Percentiles rank a stretch among this genome's conserved stretches.
Evolutionary conservation across 2,329 filamentous ascomycete species (phyloP).

Genomic region (Fusarium austroafricanum): DNA sequence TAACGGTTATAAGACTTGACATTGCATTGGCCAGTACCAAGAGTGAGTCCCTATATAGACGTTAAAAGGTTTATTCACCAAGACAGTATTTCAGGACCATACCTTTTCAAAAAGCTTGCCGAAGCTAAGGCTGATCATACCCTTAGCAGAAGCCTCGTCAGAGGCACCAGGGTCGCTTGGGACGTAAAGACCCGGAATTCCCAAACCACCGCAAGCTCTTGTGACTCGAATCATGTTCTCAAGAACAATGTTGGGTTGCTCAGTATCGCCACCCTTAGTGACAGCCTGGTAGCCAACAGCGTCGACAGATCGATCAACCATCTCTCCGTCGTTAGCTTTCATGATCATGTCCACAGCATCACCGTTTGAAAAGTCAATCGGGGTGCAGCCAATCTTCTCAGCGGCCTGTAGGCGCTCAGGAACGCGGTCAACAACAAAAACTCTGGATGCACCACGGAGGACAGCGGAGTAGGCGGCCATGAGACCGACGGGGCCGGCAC

Average conservation of each 20-base stretch:
- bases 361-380: slow-evolving; percentile 70
- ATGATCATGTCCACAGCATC: slow-evolving; percentile 72
- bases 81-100: not conserved
- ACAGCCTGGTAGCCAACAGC: slow-evolving; percentile 75
- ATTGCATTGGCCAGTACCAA: slow-evolving; percentile 74
- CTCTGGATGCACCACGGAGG: slow-evolving; percentile 68
- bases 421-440: slow-evolving; percentile 73
- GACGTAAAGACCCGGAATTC: slow-evolving; percentile 66
- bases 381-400: slow-evolving; percentile 70
- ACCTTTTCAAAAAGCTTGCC: slow-evolving; percentile 76
- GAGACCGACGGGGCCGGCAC: slow-evolving; percentile 72
- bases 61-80: not conserved
- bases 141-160: slow-evolving; percentile 69
- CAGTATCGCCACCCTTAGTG: slow-evolving; percentile 64
- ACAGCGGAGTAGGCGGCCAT: slow-evolving; percentile 74
- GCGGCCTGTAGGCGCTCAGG: slow-evolving; percentile 68
- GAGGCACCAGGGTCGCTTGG: slow-evolving; percentile 70
- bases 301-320: slow-evolving; percentile 74
- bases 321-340: slow-evolving; percentile 67
- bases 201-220: slow-evolving; percentile 69
- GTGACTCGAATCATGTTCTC: slow-evolving; percentile 74
- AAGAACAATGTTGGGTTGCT: slow-evolving; percentile 71
- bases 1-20: slow-evolving; percentile 76
- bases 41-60: slow-evolving; percentile 61
- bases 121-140: slow-evolving; percentile 72